Base-by-base conservation (phyloP, 371 early-diverging fungal species). In the Rhizopus sp. region DNA sequence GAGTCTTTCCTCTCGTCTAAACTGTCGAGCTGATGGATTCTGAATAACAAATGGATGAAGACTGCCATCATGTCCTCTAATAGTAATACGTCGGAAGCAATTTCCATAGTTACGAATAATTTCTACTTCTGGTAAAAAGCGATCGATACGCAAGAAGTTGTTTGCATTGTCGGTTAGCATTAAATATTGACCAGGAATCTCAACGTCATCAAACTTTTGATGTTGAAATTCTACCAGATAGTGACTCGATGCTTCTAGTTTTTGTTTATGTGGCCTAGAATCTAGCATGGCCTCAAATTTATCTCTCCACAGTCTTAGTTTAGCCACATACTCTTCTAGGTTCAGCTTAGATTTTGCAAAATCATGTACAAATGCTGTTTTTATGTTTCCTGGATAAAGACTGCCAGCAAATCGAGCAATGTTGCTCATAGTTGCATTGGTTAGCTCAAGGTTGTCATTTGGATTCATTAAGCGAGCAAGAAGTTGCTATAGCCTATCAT, bases 151-250 rank as follows among this genome's bases (percentile, higher is more conserved):
- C 30, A 95, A 80, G 77, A 98, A 95, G 72, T 95, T 95, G 56
- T 92, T 91, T 68, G 87, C 92, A 61, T 83, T 87, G 64, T 95
- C 90, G 63, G 84, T 87, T 51, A 93, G 80, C 79, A 90, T 63
- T 59, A 95, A 72, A 64, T 98, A 98, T 75, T 99, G 98, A 1
- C 99, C 99, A 12, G 99, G 99, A 6, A 99, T 89, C 57, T 98
- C 97, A 5, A 99, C 90, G 63, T 98, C 98, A 65, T 97, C 97
- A 64, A 97, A 96, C 72, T 93, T 94, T 57, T 94, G 92, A 72
- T 96, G 93, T 69, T 98, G 97, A 78, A 98, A 97, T 63, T 99
- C 98, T 3, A 92, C 95, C 51, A 99, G 73, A 75, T 95, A 95
- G 48, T 89, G 93, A 35, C 90, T 90, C 61, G 90, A 88, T 23